Evolutionary conservation across 345 rosid species (phyloP), one percentile per base, ranked within the genome.

Genomic region (Lepidium sativum): DNA sequence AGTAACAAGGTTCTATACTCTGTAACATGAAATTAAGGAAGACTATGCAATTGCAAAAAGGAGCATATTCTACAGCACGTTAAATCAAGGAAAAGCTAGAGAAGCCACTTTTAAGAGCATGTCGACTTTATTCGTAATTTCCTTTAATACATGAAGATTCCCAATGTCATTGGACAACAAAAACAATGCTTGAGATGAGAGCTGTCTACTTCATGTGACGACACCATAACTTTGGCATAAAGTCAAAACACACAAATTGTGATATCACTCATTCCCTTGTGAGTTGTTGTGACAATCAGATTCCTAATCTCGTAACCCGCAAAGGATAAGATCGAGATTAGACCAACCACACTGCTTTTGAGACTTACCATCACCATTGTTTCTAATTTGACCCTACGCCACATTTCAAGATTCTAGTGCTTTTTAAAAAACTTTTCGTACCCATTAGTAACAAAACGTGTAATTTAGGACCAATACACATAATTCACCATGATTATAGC

Each of bases 1-100:
- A 29, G 43, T 25, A 55, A 49, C 25, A 13, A 35, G 40, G 32
- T 34, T 47, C 1, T 40, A 55, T 47, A 40, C 17, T 56, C 76
- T 37, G 68, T 57, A 12, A 55, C 43, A 54, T 21, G 71, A 77
- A 82, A 85, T 80, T 73, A 82, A 69, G 84, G 91, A 75, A 88
- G 84, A 75, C 9, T n/a, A n/a, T n/a, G n/a, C n/a, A n/a, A n/a
- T n/a, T n/a, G n/a, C n/a, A n/a, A n/a, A n/a, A 25, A 58, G 4
- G 61, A 50, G 58, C 62, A 58, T 50, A 51, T 65, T 58, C 71
- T 57, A 59, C 40, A 51, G 29, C 11, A 15, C 32, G 27, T 72
- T 61, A 65, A 35, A 25, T 59, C 76, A 72, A 14, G 63, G 27
- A 59, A 59, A 65, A 59, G 57, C 67, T 41, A 60, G 41, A 45